Evolutionary conservation across 1,139 yeast species (phyloP), one percentile per base, ranked within the genome.

Genomic region (Zygosaccharomyces sapae): DNA sequence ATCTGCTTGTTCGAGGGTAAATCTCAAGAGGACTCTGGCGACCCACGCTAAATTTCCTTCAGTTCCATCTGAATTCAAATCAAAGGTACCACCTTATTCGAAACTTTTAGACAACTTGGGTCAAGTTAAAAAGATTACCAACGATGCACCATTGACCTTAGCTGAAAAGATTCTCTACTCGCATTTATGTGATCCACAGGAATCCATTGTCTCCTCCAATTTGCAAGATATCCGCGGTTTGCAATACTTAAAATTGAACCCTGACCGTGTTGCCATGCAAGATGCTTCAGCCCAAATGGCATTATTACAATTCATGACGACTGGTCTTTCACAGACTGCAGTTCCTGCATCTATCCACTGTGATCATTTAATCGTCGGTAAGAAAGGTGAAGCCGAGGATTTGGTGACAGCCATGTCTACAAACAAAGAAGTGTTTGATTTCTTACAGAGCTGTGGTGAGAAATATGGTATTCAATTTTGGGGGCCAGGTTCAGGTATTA

Each of bases 251-350:
- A 92, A 92, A 73, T 75, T 92, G 59, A 79, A 83, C 64, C 98
- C 98, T n/a, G 98, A 92, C 67, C 79, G 98, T 62, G 98, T 92
- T 18, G 98, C 98, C 24, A 90, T 90, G 97, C 98, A 92, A 73
- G 98, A 92, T 72, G 98, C 98, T 1, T 86, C 96, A 20, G 98
- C 98, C 1, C 98, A 92, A 71, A 92, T 90, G 86, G 98, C 98
- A 2, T 73, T 92, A 55, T 73, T 92, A 55, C 98, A 92, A 70
- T 92, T 92, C 70, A 90, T 92, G 95, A 88, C 97, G 25, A 86
- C 96, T 61, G 96, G 97, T 16, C 80, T 90, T 81, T 66, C 80
- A 41, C 72, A 80, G 27, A 87, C 96, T 5, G 85, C 86, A 0
- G 96, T 90, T 2, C 98, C 98, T 2, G 96, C 86, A 7, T 86